Evolutionary conservation across 2,329 filamentous ascomycete genomes (phyloP).

Genomic region (Arachnopeziza araneosa): DNA sequence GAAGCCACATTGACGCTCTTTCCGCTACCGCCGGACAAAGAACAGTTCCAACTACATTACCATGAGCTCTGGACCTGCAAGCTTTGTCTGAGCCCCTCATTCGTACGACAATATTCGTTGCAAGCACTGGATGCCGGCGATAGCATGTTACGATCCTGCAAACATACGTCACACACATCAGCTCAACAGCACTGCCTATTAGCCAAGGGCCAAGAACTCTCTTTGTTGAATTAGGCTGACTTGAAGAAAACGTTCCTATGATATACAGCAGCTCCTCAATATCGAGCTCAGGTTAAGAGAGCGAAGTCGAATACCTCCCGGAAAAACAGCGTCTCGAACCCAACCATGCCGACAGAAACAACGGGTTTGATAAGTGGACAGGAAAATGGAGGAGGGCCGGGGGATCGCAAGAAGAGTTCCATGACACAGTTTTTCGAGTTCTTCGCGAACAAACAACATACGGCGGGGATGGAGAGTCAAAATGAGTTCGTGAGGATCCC

Average conservation of each 20-base stretch:
- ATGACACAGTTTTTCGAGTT: conserved; percentile 20
- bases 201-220: conserved; percentile 17
- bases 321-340: background rate
- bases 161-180: background rate
- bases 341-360: conserved; percentile 16
- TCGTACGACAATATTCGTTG: background rate
- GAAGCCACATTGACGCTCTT: background rate
- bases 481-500: conserved; percentile 26
- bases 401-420: conserved; percentile 9
- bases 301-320: conserved; percentile 8
- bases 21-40: background rate
- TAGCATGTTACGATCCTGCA: background rate
- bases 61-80: background rate
- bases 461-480: conserved; percentile 26
- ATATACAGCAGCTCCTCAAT: conserved; percentile 17
- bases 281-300: conserved; percentile 18
- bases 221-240: conserved; percentile 10
- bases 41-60: background rate
- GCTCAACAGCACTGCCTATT: conserved; percentile 10
- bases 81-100: background rate
- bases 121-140: background rate
- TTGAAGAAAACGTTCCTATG: conserved; percentile 8
- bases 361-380: conserved; percentile 23
- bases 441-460: conserved; percentile 22
- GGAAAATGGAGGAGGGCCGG: conserved; percentile 13